Evolutionary conservation across 2,329 filamentous ascomycete species (phyloP).

Genomic region (Exserohilum turcica): DNA sequence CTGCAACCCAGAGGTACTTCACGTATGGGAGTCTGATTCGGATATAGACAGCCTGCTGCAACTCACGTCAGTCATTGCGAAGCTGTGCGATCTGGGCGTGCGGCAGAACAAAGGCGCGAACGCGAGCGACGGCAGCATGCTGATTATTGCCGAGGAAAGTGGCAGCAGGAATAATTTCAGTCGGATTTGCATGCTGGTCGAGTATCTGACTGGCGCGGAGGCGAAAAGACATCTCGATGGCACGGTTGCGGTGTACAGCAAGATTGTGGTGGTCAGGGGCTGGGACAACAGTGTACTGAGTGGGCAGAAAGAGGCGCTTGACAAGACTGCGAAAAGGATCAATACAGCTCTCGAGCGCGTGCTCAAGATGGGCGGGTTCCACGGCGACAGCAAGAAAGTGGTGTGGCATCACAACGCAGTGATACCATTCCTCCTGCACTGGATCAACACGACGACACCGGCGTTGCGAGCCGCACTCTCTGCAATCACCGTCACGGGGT

Average conservation of each 20-base stretch:
- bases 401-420: constrained; percentile 45
- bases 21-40: constrained; percentile 43
- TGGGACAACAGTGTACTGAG: constrained; percentile 24
- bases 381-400: constrained; percentile 22
- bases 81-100: constrained; percentile 31
- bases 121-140: constrained; percentile 27
- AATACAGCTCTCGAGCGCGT: constrained; percentile 30
- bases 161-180: constrained; percentile 24
- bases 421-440: constrained; percentile 34
- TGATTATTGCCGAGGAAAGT: constrained; percentile 37
- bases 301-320: constrained; percentile 17
- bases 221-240: constrained; percentile 35
- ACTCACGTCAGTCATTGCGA: constrained; percentile 37
- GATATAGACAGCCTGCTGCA: constrained; percentile 42
- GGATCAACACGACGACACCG: constrained; percentile 36
- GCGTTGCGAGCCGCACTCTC: constrained; percentile 26
- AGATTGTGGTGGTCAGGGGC: constrained; percentile 38
- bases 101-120: constrained; percentile 19
- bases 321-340: constrained; percentile 30
- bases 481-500: constrained; percentile 33
- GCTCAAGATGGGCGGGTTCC: constrained; percentile 19
- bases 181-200: constrained; percentile 36
- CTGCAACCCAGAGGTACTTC: constrained; percentile 30
- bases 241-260: constrained; percentile 29
- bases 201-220: constrained; percentile 27